Evolutionary conservation across 345 rosid genomes (phyloP).

Genomic region (Brassica nigra): DNA sequence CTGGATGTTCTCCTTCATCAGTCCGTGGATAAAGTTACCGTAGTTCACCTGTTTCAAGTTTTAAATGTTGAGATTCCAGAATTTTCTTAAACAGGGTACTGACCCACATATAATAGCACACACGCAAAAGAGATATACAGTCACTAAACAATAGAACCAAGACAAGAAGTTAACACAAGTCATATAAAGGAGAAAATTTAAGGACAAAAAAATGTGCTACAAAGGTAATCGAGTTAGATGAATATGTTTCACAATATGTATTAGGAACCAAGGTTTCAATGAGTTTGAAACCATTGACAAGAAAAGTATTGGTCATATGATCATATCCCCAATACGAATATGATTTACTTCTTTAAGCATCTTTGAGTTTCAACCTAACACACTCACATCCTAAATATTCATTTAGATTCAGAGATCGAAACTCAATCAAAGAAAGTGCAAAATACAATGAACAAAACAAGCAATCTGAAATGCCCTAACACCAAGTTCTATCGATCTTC

Average conservation of each 20-base stretch:
- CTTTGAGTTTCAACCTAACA: neutral
- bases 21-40: slow-evolving; percentile 90
- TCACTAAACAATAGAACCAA: neutral
- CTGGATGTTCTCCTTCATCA: slow-evolving; percentile 93
- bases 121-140: neutral
- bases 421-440: no score
- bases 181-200: neutral
- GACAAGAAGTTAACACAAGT: slow-evolving; percentile 7
- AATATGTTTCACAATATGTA: neutral
- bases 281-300: neutral
- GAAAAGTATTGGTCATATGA: neutral
- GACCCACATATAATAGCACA: neutral
- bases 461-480: neutral
- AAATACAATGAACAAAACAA: neutral
- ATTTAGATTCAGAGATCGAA: no score
- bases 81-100: slow-evolving; percentile 8
- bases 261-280: slow-evolving; percentile 8
- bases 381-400: neutral
- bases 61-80: slow-evolving; percentile 22
- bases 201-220: neutral
- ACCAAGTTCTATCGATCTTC: no score
- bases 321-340: neutral
- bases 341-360: neutral
- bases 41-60: slow-evolving; percentile 64
- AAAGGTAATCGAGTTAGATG: neutral